Evolutionary conservation across 2,329 filamentous ascomycete genomes (phyloP).

Genomic region (Colletotrichum theobromicola): DNA sequence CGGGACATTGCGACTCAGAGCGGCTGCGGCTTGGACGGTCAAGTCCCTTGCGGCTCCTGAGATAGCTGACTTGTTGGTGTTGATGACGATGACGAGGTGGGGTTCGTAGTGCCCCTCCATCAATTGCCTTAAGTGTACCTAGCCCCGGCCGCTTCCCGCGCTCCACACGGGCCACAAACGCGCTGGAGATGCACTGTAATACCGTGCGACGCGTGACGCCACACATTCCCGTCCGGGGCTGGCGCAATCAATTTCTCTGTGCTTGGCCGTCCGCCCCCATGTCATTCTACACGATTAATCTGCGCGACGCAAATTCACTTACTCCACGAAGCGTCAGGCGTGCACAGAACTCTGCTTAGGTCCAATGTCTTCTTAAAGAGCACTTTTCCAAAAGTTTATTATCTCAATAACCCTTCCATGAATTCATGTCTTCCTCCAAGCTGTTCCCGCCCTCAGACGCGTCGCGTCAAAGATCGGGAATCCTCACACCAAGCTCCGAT

Average conservation of each 20-base stretch:
- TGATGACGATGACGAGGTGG: not conserved
- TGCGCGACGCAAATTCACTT: not conserved
- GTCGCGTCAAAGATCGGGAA: slow-evolving; percentile 52
- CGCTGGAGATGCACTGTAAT: slow-evolving; percentile 3
- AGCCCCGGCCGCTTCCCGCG: not conserved
- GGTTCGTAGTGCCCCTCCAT: not conserved
- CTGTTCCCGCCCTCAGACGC: slow-evolving; percentile 41
- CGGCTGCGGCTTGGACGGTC: not conserved
- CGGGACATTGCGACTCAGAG: not conserved
- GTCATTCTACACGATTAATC: not conserved
- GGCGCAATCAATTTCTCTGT: not conserved
- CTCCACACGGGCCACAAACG: not conserved
- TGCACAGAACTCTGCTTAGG: not conserved
- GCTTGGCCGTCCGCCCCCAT: not conserved
- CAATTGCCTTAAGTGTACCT: too few species aligned
- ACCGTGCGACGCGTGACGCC: slow-evolving; percentile 11
- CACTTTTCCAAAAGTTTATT: not conserved
- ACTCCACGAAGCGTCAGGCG: not conserved
- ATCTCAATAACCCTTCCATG: slow-evolving; percentile 1
- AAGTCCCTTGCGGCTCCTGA: not conserved
- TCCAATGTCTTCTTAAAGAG: not conserved
- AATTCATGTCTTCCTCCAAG: slow-evolving; percentile 20
- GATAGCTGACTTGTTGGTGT: not conserved
- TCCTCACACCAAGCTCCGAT: slow-evolving; percentile 46
- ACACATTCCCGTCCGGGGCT: not conserved